Conservation (phyloP, 257 asterid genomes). For the Solanum etuberosum region DNA sequence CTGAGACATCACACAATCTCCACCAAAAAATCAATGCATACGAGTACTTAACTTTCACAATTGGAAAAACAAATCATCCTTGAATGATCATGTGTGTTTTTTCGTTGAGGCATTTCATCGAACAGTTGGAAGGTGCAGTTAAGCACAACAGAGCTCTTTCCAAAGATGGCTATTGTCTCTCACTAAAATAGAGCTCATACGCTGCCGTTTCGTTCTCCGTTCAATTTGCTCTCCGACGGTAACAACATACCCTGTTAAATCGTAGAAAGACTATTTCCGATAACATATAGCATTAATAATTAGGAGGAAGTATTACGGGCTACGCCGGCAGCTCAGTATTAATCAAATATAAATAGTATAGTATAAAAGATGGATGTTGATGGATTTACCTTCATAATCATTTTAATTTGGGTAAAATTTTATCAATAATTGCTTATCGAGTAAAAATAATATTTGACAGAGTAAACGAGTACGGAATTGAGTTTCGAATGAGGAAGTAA, state of each 20-base stretch:
- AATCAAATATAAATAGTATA: no score
- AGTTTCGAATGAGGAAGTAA: no score
- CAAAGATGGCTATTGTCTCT: not conserved
- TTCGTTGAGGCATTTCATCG: conserved; percentile 35
- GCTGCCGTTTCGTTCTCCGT: not conserved
- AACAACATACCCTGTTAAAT: no score
- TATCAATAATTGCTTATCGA: no score
- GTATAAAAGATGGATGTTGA: no score
- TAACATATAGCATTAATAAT: not conserved
- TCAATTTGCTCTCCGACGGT: not conserved
- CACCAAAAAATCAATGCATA: not conserved
- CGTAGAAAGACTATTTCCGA: no score
- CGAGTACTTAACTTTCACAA: not conserved
- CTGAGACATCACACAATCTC: not conserved
- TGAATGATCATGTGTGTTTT: not conserved
- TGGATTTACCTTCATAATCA: not conserved
- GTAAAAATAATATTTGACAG: no score
- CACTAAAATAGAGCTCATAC: not conserved
- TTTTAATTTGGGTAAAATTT: not conserved
- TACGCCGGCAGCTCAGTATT: not conserved
- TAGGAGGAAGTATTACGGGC: not conserved
- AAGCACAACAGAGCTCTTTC: not conserved
- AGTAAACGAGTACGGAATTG: not conserved
- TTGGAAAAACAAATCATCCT: not conserved
- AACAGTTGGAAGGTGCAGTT: conserved; percentile 23